Base-by-base conservation (phyloP, 768 basidiomycete species). In the Lactarius trivialis region DNA sequence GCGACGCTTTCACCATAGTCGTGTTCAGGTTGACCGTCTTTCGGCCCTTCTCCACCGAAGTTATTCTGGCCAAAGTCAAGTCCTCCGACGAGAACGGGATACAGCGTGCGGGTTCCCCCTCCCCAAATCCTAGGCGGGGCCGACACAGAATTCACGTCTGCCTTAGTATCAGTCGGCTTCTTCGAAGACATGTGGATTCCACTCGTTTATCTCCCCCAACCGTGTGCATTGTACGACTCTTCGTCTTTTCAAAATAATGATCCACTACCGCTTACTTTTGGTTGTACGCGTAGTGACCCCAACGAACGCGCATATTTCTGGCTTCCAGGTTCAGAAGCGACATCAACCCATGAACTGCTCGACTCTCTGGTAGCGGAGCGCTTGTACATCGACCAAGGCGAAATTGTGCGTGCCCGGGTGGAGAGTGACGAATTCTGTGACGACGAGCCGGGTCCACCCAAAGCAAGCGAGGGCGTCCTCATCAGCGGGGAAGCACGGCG, bases 171-270 rank as follows among this genome's bases (percentile, higher is more conserved):
- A 24, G 73, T 97, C 19, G 89, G 88, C 21, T 98, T 98, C 78
- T 98, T 98, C 69, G 91, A 93, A 73, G 94, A 98, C 68, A 86
- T 98, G 26, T 91, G 92, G 70, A 82, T 98, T 51, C 91, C 93
- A 0, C 74, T 82, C 0, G 76, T 82, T 3, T 86, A 91, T 61
- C 83, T 98, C 6, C 94, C 95, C 2, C 83, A 88, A 68, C 88
- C 92, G 30, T 83, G 81, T 41, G 83, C 88, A 4, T 93, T 91
- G 91, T 91, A 71, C 55, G 86, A 73, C 6, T 41, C 53, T 51
- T 32, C 30, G 26, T 7, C 59, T 17, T 36, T 54, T 32, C 26
- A 30, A 14, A 36, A 32, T 54, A n/a, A 30, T 19, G 33, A 30
- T 15, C 34, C 8, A 37, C 12, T n/a, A 41, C 36, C 56, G 51